Base-by-base conservation (phyloP, 1,139 yeast species). In the Kazachstania sp. region DNA sequence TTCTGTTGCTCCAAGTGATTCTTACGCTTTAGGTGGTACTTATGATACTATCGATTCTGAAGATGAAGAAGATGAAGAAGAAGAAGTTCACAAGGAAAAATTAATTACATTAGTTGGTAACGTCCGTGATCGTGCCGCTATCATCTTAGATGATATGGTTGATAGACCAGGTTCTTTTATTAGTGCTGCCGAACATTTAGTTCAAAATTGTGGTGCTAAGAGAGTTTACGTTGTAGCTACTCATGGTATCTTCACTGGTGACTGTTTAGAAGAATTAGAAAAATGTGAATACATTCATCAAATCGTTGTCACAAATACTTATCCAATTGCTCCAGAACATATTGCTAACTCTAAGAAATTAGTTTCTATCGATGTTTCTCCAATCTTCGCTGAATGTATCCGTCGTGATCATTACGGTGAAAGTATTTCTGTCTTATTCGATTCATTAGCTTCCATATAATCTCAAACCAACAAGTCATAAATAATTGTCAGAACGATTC, bases 351-450 rank as follows among this genome's bases (percentile, higher is more conserved):
- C 79, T 52, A 69, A 75, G 49, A 87, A 88, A 64, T 75, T 94
- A 60, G 81, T 81, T 12, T 85, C 87, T 44, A 92, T 94, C 60
- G 98, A 94, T 64, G 94, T 94, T 44, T 85, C 96, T 47, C 84
- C 95, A 26, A 90, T 92, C 48, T 85, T 94, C 64, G 97, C 98
- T 34, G 99, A 94, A 71, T 92, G 97, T 69, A 92, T 94, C 54
- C 81, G 99, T 72, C 84, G 99, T 71, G 96, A 92, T 66, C 98
- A 94, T 67, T 90, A 90, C 60, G 98, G 97, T 64, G 97, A 90
- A 71, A 83, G 95, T 54, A 90, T 90, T 54, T 85, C 95, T 34
- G 95, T 88, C 36, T 72, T 90, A 58, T 90, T 90, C 65, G 95
- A 88, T 66, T 87, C 95, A 40, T 73, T 87, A 56, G 83, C 87